Percentiles rank a stretch among this genome's conserved stretches.
Evolutionary conservation across 2,329 filamentous ascomycete species (phyloP).

Genomic region (Colletotrichum sojae): DNA sequence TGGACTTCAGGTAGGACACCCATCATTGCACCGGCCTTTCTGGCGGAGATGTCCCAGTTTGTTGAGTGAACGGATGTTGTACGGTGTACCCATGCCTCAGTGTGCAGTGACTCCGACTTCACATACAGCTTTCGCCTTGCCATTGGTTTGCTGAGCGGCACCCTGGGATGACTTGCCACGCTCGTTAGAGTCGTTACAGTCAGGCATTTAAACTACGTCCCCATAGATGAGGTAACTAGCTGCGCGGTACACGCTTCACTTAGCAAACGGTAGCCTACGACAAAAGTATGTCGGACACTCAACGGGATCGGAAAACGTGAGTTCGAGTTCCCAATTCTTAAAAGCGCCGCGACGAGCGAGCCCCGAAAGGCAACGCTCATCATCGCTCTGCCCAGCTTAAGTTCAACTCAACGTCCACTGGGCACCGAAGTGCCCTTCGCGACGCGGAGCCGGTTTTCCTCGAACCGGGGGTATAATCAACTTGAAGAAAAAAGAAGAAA

Average conservation of each 20-base stretch:
- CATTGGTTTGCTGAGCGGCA: too few relatives aligned
- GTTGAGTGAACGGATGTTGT: too few relatives aligned
- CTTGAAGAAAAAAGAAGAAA: constrained; percentile 60
- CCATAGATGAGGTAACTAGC: neutral
- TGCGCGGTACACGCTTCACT: neutral
- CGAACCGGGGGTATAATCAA: constrained; percentile 67
- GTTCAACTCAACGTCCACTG: constrained; percentile 69
- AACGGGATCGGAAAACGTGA: constrained; percentile 73
- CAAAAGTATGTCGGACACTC: constrained; percentile 68
- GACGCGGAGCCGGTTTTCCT: constrained; percentile 69
- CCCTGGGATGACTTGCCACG: too few relatives aligned
- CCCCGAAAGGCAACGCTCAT: constrained; percentile 44
- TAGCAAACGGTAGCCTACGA: neutral
- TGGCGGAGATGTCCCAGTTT: too few relatives aligned
- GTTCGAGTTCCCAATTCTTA: constrained; percentile 75
- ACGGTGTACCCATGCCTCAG: too few relatives aligned
- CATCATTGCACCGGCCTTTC: too few relatives aligned
- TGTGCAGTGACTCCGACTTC: too few relatives aligned
- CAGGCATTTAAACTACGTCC: too few relatives aligned
- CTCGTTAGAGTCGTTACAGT: too few relatives aligned
- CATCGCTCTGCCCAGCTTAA: constrained; percentile 69
- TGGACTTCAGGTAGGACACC: too few relatives aligned
- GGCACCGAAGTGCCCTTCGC: constrained; percentile 49
- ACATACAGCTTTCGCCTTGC: too few relatives aligned
- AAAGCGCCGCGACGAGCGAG: constrained; percentile 64